Conservation (phyloP, 176 grass and related monocot genomes). For the Cocos nucifera region DNA sequence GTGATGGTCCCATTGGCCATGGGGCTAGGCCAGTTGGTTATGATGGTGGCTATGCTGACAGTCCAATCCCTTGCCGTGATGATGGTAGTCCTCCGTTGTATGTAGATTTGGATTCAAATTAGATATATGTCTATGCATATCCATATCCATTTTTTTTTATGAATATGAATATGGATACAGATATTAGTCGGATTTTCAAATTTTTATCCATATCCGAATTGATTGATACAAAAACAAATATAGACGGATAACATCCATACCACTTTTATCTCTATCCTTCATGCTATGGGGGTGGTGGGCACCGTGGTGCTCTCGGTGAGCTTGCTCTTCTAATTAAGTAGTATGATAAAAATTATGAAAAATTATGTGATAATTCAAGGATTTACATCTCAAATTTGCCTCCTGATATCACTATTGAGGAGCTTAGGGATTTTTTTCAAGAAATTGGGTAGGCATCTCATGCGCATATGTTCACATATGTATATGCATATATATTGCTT, state of each 20-base stretch:
- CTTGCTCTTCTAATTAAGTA: slow-evolving; percentile 53
- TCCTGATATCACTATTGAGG: slow-evolving; percentile 78
- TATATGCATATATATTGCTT: too few species aligned
- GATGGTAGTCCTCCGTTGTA: too few species aligned
- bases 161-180: too few species aligned
- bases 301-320: slow-evolving; percentile 34
- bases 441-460: slow-evolving; percentile 72
- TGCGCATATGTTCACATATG: neutral
- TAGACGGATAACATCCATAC: too few species aligned
- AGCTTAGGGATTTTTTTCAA: slow-evolving; percentile 87
- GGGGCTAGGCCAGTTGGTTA: slow-evolving; percentile 45
- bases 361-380: slow-evolving; percentile 85
- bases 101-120: too few species aligned
- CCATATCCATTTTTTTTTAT: too few species aligned
- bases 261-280: too few species aligned
- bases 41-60: slow-evolving; percentile 57
- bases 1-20: slow-evolving; percentile 29
- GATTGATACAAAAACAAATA: too few species aligned
- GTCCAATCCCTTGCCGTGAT: slow-evolving; percentile 39
- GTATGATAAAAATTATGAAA: slow-evolving; percentile 78
- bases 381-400: slow-evolving; percentile 99
- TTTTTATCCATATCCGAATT: too few species aligned
- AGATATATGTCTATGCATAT: too few species aligned
- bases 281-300: slow-evolving; percentile 25
- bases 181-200: too few species aligned